phyloP scores from a whole-genome alignment of 495 filamentous ascomycete species.

The Daldinia childiae region DNA sequence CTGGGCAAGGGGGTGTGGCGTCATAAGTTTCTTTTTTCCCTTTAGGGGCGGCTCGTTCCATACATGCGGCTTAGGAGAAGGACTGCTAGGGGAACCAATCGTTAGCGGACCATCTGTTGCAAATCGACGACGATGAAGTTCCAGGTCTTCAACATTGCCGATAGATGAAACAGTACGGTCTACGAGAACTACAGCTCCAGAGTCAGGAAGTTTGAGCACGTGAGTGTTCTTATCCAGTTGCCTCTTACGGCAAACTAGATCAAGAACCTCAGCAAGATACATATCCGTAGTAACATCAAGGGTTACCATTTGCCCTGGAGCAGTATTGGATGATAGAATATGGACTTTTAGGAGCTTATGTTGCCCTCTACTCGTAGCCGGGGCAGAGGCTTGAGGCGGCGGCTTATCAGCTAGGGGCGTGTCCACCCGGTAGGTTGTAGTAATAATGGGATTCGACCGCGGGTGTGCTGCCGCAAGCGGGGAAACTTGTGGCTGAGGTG shows the following conservation, averaged over 20 bases:
- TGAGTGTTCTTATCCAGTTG: conserved; percentile 89
- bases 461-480: conserved; percentile 44
- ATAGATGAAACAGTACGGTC: conserved; percentile 92
- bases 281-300: conserved; percentile 91
- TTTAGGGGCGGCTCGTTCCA: conserved; percentile 65
- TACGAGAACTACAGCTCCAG: conserved; percentile 79
- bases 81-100: conserved; percentile 81
- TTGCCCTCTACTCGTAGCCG: conserved; percentile 64
- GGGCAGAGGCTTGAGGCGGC: conserved; percentile 69
- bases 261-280: conserved; percentile 91
- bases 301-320: conserved; percentile 70
- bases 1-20: conserved; percentile 79
- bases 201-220: conserved; percentile 85
- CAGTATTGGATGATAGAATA: conserved; percentile 79
- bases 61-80: conserved; percentile 80
- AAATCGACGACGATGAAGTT: conserved; percentile 87
- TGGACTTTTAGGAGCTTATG: conserved; percentile 79
- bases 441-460: conserved; percentile 68
- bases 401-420: conserved; percentile 72
- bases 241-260: conserved; percentile 88
- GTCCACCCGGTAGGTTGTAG: conserved; percentile 65
- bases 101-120: conserved; percentile 79
- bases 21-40: conserved; percentile 72
- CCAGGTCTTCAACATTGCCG: conserved; percentile 82
- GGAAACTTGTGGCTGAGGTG: conserved; percentile 55